Evolutionary conservation across 257 asterid species (phyloP), one percentile per base, ranked within the genome.

Genomic region (Dorcoceras hygrometricum): DNA sequence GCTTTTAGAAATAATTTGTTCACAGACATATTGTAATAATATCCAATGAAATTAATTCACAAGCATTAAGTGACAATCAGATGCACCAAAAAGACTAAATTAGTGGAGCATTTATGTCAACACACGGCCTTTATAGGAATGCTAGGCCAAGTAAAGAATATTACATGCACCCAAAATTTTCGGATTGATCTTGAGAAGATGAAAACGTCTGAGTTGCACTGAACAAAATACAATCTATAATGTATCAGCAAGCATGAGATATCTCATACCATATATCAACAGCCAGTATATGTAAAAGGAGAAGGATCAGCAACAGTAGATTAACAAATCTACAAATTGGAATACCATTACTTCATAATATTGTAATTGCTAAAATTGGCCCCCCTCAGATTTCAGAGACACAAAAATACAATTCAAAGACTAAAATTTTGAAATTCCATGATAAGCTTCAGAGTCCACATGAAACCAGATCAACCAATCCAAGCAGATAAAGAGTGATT

Each of bases 11-110:
- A 39, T 39, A 39, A 39, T 10, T 1, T 9, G 16, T 2, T 12
- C n/a, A 12, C n/a, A 39, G 50, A 39, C 70, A 62, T 6, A 48
- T 48, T 29, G 53, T 14, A 58, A 8, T 3, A 27, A 18, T 50
- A 71, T 65, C 14, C 27, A 25, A 53, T 24, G 3, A 39, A 29
- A 66, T 31, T 60, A 62, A 20, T 36, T n/a, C 36, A 26, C 39
- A 20, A 12, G 14, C 28, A 31, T 32, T 22, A 23, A 36, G 9
- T 31, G 16, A 20, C n/a, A 63, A 12, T 24, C 12, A 73, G 14
- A 58, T 6, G 24, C 54, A 29, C 62, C 26, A 31, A 32, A 66
- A 1, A 3, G 5, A 69, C 5, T 9, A 19, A 22, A 23, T 36
- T 43, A 14, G 50, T 26, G 58, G 39, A 23, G 48, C 27, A 48